phyloP scores from a whole-genome alignment of 2,329 filamentous ascomycete genomes.

The Cladosporium oxysporum region DNA sequence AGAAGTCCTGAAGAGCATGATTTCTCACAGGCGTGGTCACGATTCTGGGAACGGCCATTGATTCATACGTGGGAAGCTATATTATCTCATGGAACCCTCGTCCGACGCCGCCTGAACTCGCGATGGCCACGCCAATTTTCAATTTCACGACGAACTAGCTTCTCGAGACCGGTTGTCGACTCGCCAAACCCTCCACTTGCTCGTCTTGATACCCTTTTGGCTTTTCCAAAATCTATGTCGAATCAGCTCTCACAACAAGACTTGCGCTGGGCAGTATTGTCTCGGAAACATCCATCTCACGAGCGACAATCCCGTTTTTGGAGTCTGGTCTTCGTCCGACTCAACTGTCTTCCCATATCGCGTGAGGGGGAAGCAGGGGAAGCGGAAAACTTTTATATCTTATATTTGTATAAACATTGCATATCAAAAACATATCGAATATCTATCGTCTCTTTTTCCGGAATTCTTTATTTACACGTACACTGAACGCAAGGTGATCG shows the following conservation, averaged over 20 bases:
- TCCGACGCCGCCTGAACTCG: neutral
- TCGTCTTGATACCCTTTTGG: neutral
- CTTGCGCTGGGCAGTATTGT: neutral
- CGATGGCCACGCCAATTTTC: neutral
- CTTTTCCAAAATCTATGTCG: neutral
- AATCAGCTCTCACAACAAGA: neutral
- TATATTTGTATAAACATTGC: constrained; percentile 1
- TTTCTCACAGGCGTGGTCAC: neutral
- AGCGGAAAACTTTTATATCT: neutral
- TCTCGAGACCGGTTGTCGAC: neutral
- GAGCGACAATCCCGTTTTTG: neutral
- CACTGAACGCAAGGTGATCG: too few species aligned
- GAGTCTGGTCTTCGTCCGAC: neutral
- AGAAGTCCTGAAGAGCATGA: too few species aligned
- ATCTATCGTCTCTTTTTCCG: too few species aligned
- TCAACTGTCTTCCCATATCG: neutral
- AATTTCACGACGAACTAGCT: neutral
- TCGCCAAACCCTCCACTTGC: neutral
- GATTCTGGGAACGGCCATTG: neutral
- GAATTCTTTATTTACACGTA: too few species aligned
- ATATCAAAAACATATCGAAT: neutral
- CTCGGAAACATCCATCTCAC: neutral
- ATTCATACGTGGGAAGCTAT: neutral
- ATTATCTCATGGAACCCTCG: neutral
- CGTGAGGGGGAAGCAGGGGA: too few species aligned